Base-by-base conservation (phyloP, 495 filamentous ascomycete genomes). In the Penicillium silybi region DNA sequence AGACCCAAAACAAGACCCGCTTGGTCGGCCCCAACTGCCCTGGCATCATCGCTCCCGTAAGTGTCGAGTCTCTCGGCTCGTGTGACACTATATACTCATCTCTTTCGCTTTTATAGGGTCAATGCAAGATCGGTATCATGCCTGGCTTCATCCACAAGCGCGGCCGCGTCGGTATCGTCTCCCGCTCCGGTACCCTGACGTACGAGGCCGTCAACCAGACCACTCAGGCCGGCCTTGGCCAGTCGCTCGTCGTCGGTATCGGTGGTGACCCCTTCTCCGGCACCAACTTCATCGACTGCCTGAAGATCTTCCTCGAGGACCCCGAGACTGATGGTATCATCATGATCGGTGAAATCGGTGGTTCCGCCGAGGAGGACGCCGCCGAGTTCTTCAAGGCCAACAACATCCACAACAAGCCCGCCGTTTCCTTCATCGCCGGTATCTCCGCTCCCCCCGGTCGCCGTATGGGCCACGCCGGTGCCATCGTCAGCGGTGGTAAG, bases 71-170 rank as follows among this genome's bases (percentile, higher is more conserved):
- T 34, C 20, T 13, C 22, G 10, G 10, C 13, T 18, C 17, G 22
- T 22, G 19, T 25, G 23, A 39, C 34, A 37, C 22, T 25, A 37
- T 25, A 46, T 54, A 15, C 46, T 54, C 17, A 57, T 62, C 38
- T 16, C 32, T 42, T 18, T 54, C 61, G 53, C 58, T 42, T 41
- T 44, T 61, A 35, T 62, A 88, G 85, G 93, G 92, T 55, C 93
- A 96, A 85, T 99, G 93, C 84, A 99, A 99, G 80, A 99, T 99
- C 69, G 93, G 93, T 66, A 99, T 99, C 77, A 99, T 99, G 93
- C 93, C 93, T 39, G 93, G 93, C 62, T 96, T 97, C 81, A 97
- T 99, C 78, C 93, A 99, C 83, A 97, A 99, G 83, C 90, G 93
- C 64, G 93, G 93, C 57, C 90, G 93, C 63, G 87, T 99, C 66